Evolutionary conservation across 371 early-diverging fungal species (phyloP), one percentile per base, ranked within the genome.

Genomic region (Mortierella sp.): DNA sequence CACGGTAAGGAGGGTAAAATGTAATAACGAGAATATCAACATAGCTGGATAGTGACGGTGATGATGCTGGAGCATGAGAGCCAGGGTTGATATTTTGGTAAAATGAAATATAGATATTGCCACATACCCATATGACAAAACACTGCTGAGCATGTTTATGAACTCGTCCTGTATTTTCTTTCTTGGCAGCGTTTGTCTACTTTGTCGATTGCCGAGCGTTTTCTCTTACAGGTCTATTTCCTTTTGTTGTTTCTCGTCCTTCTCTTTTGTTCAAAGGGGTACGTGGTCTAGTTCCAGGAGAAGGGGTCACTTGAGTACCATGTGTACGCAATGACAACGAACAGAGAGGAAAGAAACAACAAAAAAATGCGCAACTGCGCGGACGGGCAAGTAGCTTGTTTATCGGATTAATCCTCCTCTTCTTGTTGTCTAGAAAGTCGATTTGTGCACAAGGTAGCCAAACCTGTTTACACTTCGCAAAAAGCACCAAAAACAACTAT

Each of bases 1-100:
- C 11, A 68, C 42, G 44, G 42, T 10, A 68, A 24, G 24, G 68
- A 68, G 68, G 68, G 68, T 24, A 68, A 68, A 68, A n/a, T 55
- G 50, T 63, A 63, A 19, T 34, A 50, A 50, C 50, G 50, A 50
- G 50, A 50, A 50, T 16, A 16, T 14, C 31, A 63, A 34, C 8
- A 63, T 34, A 3, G 57, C 19, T 19, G 14, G 42, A 28, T 28
- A 2, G 42, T 5, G 42, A 58, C 14, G 31, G 7, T 34, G 65
- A 9, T 68, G 68, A 42, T 68, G 38, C 50, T 50, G 14, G 68
- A 42, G 44, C 10, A 5, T 65, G 65, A 65, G 65, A 65, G 65
- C 65, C 65, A 65, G 65, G 65, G 42, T 38, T 34, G 65, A 1
- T 31, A 31, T 31, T 38, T 60, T 42, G 38, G 31, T 34, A 21